These are phyloP conservation scores for Allantophomopsis lycopodina DNA, from an alignment of 2,329 filamentous ascomycete genomes.

Conservation along the genomic window DNA sequence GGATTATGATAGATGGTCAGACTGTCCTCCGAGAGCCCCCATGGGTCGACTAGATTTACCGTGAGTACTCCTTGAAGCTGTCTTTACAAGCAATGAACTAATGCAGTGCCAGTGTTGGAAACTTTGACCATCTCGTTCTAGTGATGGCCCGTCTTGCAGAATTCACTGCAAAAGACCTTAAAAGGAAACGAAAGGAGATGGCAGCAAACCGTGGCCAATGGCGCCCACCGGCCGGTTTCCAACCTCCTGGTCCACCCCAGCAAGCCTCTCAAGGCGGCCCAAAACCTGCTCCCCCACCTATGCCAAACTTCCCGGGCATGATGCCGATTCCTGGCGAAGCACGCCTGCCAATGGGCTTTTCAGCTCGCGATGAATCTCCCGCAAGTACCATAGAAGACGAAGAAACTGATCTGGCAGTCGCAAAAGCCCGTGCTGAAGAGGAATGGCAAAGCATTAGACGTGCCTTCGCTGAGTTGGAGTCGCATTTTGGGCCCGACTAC, in stretches of 20 bases:
- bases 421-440: constrained; percentile 13
- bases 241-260: constrained; percentile 2
- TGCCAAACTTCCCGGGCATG: constrained; percentile 17
- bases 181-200: constrained; percentile 60
- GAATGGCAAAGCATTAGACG: constrained; percentile 69
- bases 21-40: constrained; percentile 73
- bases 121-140: constrained; percentile 76
- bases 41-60: constrained; percentile 63
- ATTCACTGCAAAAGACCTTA: constrained; percentile 65
- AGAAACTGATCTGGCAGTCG: constrained; percentile 12
- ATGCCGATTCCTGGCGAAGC: constrained; percentile 12
- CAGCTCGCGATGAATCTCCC: constrained; percentile 7
- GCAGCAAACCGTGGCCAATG: constrained; percentile 31
- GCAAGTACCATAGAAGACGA: constrained; percentile 7
- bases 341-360: constrained; percentile 17
- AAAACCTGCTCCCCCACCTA: constrained; percentile 3
- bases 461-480: constrained; percentile 54
- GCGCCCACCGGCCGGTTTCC: constrained; percentile 12
- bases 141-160: constrained; percentile 67
- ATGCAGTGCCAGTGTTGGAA: constrained; percentile 53
- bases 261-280: not conserved
- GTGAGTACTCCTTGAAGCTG: constrained; percentile 26
- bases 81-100: constrained; percentile 6
- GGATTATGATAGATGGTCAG: constrained; percentile 63
- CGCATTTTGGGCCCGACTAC: constrained; percentile 61